Conservation (phyloP, 306 rosid species). For the Prunus salicina region DNA sequence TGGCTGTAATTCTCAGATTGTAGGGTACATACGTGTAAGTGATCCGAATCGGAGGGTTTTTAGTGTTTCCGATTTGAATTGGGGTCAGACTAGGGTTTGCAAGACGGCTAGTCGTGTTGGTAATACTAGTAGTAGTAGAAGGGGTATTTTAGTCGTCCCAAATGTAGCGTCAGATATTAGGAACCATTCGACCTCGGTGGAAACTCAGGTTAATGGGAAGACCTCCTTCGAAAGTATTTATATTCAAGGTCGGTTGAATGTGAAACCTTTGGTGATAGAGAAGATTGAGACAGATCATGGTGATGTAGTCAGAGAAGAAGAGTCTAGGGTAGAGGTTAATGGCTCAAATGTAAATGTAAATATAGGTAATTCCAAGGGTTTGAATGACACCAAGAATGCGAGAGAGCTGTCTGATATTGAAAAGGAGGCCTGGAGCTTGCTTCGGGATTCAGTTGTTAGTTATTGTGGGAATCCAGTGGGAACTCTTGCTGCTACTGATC, state of each 20-base stretch:
- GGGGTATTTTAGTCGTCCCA: conserved; percentile 40
- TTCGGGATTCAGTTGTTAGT: conserved; percentile 57
- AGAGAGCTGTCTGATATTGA: conserved; percentile 53
- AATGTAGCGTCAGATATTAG: conserved; percentile 68
- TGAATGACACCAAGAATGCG: conserved; percentile 48
- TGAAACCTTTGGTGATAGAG: conserved; percentile 55
- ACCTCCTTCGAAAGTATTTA: conserved; percentile 59
- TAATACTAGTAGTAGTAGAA: conserved; percentile 36
- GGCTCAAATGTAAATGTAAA: conserved; percentile 34
- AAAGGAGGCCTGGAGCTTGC: conserved; percentile 81
- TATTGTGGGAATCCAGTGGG: conserved; percentile 85
- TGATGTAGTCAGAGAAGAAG: conserved; percentile 41
- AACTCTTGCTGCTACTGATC: conserved; percentile 85
- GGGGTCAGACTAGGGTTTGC: conserved; percentile 46
- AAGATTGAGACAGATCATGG: conserved; percentile 33
- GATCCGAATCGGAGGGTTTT: conserved; percentile 55
- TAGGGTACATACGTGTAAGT: conserved; percentile 32
- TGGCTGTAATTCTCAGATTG: conserved; percentile 33
- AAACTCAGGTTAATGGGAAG: conserved; percentile 54
- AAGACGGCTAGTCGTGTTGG: conserved; percentile 30
- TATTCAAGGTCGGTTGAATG: conserved; percentile 66
- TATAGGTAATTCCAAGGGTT: conserved; percentile 41
- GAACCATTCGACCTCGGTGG: conserved; percentile 71
- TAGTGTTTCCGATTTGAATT: conserved; percentile 42
- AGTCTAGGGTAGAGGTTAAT: conserved; percentile 27